Conservation (phyloP, 225 moss, liverwort and hornwort species). For the Asterella californica region DNA sequence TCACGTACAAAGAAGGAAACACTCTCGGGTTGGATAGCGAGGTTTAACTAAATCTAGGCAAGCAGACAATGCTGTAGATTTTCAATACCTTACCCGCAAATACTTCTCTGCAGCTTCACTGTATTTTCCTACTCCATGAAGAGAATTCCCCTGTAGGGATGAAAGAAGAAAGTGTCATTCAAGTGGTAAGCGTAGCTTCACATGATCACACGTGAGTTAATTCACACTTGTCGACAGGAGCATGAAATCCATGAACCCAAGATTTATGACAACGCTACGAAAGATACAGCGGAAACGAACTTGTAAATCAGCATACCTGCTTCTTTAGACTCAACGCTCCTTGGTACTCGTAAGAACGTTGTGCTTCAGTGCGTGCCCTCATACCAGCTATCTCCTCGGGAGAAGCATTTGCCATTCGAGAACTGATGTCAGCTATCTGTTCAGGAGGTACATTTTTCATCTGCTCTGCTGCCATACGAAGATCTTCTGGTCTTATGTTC, state of each 20-base stretch:
- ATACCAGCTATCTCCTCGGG: slow-evolving; percentile 86
- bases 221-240: neutral
- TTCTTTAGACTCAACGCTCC: slow-evolving; percentile 72
- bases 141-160: slow-evolving; percentile 72
- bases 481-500: slow-evolving; percentile 86
- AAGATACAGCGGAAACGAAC: neutral
- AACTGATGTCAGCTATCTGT: slow-evolving; percentile 85
- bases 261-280: neutral
- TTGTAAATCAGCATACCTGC: slow-evolving; percentile 41
- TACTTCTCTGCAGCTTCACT: slow-evolving; percentile 91
- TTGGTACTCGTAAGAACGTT: slow-evolving; percentile 67
- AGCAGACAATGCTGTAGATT: neutral
- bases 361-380: slow-evolving; percentile 67
- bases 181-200: neutral
- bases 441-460: slow-evolving; percentile 94
- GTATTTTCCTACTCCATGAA: slow-evolving; percentile 72
- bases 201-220: neutral
- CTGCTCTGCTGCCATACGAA: slow-evolving; percentile 90
- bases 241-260: neutral
- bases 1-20: neutral
- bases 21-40: neutral
- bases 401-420: slow-evolving; percentile 69
- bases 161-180: neutral
- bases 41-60: neutral
- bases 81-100: slow-evolving; percentile 49